Evolutionary conservation across 371 early-diverging fungal species (phyloP).

Genomic region (Saksenaea vasiformis): DNA sequence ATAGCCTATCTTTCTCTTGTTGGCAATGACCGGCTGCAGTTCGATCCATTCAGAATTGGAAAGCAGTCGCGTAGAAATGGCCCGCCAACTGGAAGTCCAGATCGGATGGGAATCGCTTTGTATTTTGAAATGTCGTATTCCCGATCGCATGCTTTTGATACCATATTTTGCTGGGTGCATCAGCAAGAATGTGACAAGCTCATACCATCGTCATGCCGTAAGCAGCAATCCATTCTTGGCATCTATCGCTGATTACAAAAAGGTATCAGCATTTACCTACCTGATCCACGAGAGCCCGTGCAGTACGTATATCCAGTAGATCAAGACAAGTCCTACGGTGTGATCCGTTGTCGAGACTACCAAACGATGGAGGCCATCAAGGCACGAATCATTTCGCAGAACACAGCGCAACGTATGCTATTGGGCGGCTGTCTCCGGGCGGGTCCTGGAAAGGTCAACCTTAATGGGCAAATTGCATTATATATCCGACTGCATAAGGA

Average conservation of each 20-base stretch:
- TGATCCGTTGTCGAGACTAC: conserved; percentile 9
- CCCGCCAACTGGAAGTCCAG: no score
- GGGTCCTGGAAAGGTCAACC: not conserved
- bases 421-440: not conserved
- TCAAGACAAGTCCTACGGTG: not conserved
- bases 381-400: not conserved
- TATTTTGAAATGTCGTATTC: not conserved
- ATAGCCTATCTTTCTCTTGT: no score
- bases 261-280: not conserved
- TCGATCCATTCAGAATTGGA: no score
- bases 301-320: not conserved
- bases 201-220: not conserved
- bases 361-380: conserved; percentile 10
- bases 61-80: no score
- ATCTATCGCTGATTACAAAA: not conserved
- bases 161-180: not conserved
- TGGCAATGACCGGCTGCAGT: no score
- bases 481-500: conserved; percentile 3
- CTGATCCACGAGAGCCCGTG: not conserved
- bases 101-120: not conserved
- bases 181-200: not conserved
- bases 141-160: not conserved
- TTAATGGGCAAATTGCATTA: not conserved
- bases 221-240: not conserved
- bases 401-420: not conserved